phyloP scores from a whole-genome alignment of 176 grass and related monocot genomes.

The Cenchrus purpureus region DNA sequence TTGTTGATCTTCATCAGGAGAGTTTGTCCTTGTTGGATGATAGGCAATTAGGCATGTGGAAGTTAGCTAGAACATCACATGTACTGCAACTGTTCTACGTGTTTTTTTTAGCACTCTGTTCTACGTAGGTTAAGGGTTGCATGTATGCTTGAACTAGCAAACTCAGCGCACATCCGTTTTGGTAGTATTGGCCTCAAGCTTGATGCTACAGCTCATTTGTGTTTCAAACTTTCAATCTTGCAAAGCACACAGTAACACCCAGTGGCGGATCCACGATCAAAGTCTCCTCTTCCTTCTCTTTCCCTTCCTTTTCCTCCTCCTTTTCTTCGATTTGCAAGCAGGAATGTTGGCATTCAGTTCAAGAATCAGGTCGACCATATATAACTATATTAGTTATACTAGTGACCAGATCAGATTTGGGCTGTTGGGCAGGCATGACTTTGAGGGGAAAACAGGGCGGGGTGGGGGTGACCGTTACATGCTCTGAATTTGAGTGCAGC shows the following conservation, averaged over 20 bases:
- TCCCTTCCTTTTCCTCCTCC: no score
- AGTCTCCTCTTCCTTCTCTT: no score
- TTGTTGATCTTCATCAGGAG: not conserved
- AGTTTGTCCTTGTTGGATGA: not conserved
- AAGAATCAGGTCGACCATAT: not conserved
- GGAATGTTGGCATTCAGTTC: constrained; percentile 1
- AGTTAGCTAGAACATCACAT: not conserved
- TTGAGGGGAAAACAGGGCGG: not conserved
- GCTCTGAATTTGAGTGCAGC: not conserved
- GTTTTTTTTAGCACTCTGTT: no score
- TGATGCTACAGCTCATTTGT: not conserved
- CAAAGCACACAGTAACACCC: not conserved
- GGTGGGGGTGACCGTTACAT: no score
- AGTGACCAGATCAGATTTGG: not conserved
- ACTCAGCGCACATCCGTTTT: not conserved
- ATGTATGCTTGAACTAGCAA: not conserved
- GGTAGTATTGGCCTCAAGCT: not conserved
- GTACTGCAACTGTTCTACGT: not conserved
- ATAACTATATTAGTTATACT: not conserved
- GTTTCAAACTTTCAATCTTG: not conserved
- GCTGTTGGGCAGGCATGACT: not conserved
- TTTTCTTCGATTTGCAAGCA: not conserved
- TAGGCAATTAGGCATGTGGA: not conserved
- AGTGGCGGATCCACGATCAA: no score
- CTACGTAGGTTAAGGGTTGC: no score